Evolutionary conservation across 2,329 filamentous ascomycete species (phyloP), one percentile per base, ranked within the genome.

Genomic region (Mollisia scopiformis): DNA sequence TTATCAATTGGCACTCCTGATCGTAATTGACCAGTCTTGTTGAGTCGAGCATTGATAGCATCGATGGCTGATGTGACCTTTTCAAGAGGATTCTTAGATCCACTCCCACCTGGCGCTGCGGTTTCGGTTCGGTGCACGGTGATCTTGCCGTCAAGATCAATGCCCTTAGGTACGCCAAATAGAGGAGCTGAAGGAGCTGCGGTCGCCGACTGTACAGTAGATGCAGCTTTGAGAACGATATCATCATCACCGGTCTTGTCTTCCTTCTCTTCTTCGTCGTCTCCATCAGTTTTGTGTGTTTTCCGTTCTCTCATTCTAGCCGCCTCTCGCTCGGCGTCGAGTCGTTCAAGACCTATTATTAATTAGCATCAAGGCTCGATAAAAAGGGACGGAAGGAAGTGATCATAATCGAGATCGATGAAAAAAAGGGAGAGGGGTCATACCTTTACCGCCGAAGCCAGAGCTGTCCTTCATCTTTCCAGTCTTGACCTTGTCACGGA

Each of bases 1-100:
- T 99, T 99, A 80, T 99, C 95, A 73, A 97, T 96, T 7, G 95
- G 93, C 63, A 96, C 93, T 14, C 95, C 95, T 3, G 92, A 90
- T 62, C 95, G 90, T 70, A 97, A 88, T 74, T 95, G 90, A 35
- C 93, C 93, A 33, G 92, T 92, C 69, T 92, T 92, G 72, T 92
- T 94, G 39, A 99, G 84, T 67, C 95, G 92, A 63, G 88, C 89
- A 75, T 97, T 93, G 78, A 99, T 97, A 75, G 89, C 90, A 69
- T 89, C 92, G 69, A 95, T 93, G 5, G 94, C 94, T n/a, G 91
- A 91, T 62, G 90, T 90, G 61, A 95, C 94, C 79, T 91, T 92
- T 76, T 96, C 92, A 64, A 96, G 82, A 19, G 91, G 85, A 70
- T 91, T 88, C 71, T 87, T 88, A 25, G 71, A 75, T 63, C 62